Percentiles rank a stretch among this genome's conserved stretches.
Conservation (phyloP, 345 rosid genomes). For the Trapa bicornis region DNA sequence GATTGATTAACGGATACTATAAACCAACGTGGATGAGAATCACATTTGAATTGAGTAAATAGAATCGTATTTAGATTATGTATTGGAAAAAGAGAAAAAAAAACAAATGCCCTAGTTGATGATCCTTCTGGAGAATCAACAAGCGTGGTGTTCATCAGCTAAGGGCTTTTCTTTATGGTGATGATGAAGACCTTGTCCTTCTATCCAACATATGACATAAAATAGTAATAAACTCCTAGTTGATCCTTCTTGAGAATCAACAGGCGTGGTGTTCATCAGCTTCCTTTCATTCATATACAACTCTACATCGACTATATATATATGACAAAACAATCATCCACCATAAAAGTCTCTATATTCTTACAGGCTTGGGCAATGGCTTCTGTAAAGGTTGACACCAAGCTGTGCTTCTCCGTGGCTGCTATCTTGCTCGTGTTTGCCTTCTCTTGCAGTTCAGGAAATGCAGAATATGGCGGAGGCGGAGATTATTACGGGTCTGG, state of each 20-base stretch:
- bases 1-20: background rate
- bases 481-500: conserved; percentile 1
- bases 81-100: too few relatives aligned
- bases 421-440: conserved; percentile 18
- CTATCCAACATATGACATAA: background rate
- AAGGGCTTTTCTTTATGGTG: background rate
- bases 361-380: conserved; percentile 33
- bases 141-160: conserved; percentile 7
- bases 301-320: background rate
- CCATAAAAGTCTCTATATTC: background rate
- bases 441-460: conserved; percentile 32
- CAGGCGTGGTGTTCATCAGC: conserved; percentile 7
- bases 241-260: conserved; percentile 8
- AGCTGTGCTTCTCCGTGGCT: conserved; percentile 19
- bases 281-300: background rate
- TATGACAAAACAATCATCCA: background rate
- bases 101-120: background rate
- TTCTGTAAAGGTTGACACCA: conserved; percentile 5
- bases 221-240: background rate
- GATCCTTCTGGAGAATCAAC: conserved; percentile 4
- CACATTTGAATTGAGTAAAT: too few relatives aligned
- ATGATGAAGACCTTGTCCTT: background rate
- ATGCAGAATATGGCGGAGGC: conserved; percentile 16
- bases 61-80: too few relatives aligned
- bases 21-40: too few relatives aligned